Base-by-base conservation (phyloP, 2,329 filamentous ascomycete genomes). In the Fusarium zealandicum region DNA sequence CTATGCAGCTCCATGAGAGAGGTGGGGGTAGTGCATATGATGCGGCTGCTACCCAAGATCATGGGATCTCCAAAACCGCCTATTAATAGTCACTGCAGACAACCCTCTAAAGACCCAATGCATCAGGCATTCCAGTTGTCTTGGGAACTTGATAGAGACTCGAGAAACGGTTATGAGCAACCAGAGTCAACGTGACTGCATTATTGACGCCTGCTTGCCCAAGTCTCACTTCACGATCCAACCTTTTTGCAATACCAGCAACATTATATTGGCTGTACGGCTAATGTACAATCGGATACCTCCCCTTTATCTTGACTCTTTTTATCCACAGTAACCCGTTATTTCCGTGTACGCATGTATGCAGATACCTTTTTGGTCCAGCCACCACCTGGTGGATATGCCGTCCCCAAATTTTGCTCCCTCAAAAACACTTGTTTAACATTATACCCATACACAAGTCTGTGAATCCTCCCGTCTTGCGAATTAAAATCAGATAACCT, bases 181-280 rank as follows among this genome's bases (percentile, higher is more conserved):
- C 22, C 9, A 25, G 8, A 7, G 22, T 25, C 9, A 25, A 25
- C 22, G 6, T 8, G 22, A 25, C 6, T 25, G 3, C 6, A 6
- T 25, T 6, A 8, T 25, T 9, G 22, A 7, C 22, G 7, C 22
- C 22, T 25, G 22, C 22, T 25, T 25, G 22, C 22, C 22, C 22
- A 8, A 25, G 6, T 25, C 22, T 25, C 22, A 25, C 22, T 25
- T 35, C 17, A 20, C 27, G 20, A 16, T 38, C 49, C 27, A 20
- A 40, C 20, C 20, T 31, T 40, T 40, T 54, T 31, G 35, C 17
- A 57, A 54, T 46, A 50, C 35, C 22, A 41, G 58, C n/a, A 51
- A 35, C 48, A 64, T 67, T 61, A 65, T 51, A 62, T 64, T 64
- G 59, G 48, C 49, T 52, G 44, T 67, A 59, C 51, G 54, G 40